phyloP scores from a whole-genome alignment of 23 red algal genomes.

The Gracilaria gracilis region DNA sequence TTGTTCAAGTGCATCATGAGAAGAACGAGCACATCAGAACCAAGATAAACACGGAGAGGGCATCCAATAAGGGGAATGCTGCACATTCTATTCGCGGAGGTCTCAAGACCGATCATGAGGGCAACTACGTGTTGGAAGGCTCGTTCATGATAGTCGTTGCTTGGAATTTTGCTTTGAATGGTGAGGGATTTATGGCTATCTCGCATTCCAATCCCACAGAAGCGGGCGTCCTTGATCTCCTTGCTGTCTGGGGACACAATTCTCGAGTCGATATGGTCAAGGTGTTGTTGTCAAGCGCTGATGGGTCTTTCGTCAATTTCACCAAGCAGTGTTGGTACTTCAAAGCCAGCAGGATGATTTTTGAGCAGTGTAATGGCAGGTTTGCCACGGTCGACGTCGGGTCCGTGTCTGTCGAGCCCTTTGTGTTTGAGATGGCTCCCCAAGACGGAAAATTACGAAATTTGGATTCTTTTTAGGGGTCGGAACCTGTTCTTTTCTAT shows the following conservation, averaged over 20 bases:
- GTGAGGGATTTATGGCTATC: conserved; percentile 29
- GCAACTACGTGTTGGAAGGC: conserved; percentile 46
- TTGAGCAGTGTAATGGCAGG: conserved; percentile 34
- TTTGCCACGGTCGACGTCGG: too few species aligned
- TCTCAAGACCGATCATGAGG: neutral
- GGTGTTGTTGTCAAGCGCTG: conserved; percentile 4
- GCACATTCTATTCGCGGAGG: neutral
- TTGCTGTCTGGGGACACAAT: conserved; percentile 11
- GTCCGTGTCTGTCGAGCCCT: too few species aligned
- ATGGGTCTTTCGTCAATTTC: conserved; percentile 35
- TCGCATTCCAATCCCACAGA: conserved; percentile 40
- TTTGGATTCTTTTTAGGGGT: too few species aligned
- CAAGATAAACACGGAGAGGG: neutral
- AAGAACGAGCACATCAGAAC: conserved; percentile 7
- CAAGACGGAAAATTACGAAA: too few species aligned
- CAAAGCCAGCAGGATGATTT: conserved; percentile 18
- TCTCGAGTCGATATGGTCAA: conserved; percentile 36
- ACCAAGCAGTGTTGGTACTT: conserved; percentile 34
- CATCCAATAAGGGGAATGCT: neutral
- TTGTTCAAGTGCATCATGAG: conserved; percentile 16
- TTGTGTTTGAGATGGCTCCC: too few species aligned
- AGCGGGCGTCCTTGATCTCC: conserved; percentile 32
- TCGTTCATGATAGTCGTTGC: conserved; percentile 53
- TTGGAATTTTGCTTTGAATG: conserved; percentile 35
- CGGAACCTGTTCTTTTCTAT: too few species aligned